Base-by-base conservation (phyloP, 345 rosid species). In the Citrus trifoliata region DNA sequence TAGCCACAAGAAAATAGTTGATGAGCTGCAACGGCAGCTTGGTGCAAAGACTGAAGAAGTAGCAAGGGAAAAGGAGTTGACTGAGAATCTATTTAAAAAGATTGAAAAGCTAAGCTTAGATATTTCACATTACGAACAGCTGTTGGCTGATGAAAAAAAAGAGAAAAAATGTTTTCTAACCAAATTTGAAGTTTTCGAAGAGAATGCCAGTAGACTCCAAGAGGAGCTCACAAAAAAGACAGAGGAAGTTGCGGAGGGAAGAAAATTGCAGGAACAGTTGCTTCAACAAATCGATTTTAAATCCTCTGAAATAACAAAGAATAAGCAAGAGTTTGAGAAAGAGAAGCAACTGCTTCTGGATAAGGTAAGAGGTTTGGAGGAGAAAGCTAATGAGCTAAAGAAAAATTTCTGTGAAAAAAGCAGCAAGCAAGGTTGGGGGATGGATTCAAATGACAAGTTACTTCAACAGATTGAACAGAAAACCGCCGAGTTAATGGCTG, bases 291-390 rank as follows among this genome's bases (percentile, higher is more conserved):
- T 83, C 83, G 82, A 84, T 40, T n/a, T 33, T 64, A 87, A 71
- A 22, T 78, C 68, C 22, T 55, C 22, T 40, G 89, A 87, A 72
- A 25, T 68, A 48, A 10, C 78, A 53, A 88, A 77, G 77, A 83
- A 80, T 75, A 87, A 87, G 73, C 80, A 81, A 66, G 87, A 82
- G 79, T 73, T 74, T 46, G 90, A 85, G 80, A 86, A 84, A 70
- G 86, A 82, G 73, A 85, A 75, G 77, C 66, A 67, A 55, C 59
- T 61, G 68, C 84, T 83, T 71, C 25, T 58, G 32, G 74, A 66
- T 48, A 85, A 90, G 74, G 81, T 87, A 76, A 86, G 82, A 28
- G 77, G 70, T 71, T 77, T 86, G 62, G 90, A 87, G 85, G 80
- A 82, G 83, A 80, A 83, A 81, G 65, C 81, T 67, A 85, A 82